Conservation (phyloP, 1,284 basidiomycete genomes). For the Rhodotorula mucilaginosa region DNA sequence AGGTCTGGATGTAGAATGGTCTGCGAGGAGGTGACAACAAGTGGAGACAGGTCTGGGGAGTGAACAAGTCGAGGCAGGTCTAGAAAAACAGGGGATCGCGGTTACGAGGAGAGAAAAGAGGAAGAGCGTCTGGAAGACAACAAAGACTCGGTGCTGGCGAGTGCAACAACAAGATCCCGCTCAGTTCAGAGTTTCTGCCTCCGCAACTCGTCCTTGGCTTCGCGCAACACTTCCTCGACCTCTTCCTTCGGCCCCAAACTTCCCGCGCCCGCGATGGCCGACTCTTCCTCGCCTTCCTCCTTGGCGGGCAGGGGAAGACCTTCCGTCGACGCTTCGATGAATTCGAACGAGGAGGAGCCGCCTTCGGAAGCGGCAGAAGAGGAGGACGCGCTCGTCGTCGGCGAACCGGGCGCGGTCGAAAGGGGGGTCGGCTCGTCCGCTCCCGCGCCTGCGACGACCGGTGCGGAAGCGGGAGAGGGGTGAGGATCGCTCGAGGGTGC, state of each 20-base stretch:
- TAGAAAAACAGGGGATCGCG: too few species aligned
- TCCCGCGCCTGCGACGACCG: neutral
- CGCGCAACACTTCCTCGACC: slow-evolving; percentile 5
- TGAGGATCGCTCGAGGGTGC: neutral
- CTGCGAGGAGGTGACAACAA: too few species aligned
- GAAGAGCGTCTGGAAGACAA: too few species aligned
- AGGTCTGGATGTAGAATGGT: too few species aligned
- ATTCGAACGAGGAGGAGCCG: slow-evolving; percentile 17
- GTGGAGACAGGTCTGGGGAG: too few species aligned
- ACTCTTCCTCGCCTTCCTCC: neutral
- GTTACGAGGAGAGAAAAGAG: too few species aligned
- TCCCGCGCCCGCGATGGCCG: neutral
- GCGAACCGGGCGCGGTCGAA: neutral
- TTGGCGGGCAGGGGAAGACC: neutral
- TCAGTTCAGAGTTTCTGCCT: neutral
- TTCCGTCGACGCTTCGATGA: slow-evolving; percentile 4
- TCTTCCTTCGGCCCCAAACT: slow-evolving; percentile 3
- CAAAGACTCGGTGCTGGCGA: too few species aligned
- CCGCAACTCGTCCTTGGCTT: neutral
- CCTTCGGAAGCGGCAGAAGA: slow-evolving; percentile 4
- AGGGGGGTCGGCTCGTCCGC: too few species aligned
- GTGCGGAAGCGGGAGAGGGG: neutral
- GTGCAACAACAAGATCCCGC: neutral
- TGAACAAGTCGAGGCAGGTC: too few species aligned
- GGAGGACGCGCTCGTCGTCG: neutral